These are phyloP conservation scores for Uronychia setigera DNA, from an alignment of 73 alveolate genomes.

Conservation along the genomic window DNA sequence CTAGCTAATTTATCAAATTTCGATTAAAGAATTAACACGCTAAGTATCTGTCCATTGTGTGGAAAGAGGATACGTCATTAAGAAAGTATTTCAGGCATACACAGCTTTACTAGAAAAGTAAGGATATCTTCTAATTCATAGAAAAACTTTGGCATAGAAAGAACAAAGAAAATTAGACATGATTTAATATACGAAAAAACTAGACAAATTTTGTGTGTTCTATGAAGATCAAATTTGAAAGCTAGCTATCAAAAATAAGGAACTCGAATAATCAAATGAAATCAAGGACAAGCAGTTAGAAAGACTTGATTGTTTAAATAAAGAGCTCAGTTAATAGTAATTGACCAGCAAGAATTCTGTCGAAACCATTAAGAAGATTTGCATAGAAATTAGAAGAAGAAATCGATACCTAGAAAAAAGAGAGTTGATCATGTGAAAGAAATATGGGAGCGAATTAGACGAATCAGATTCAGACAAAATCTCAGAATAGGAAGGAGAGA, in stretches of 20 bases:
- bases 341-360: neutral
- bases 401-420: neutral
- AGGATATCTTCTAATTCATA: neutral
- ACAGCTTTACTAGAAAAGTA: conserved; percentile 14
- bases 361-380: neutral
- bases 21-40: conserved; percentile 31
- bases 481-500: neutral
- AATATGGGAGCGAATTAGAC: neutral
- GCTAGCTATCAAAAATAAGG: neutral
- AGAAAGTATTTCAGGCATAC: conserved; percentile 30
- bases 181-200: neutral
- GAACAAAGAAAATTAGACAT: neutral
- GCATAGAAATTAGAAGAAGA: neutral
- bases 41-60: conserved; percentile 44
- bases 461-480: neutral
- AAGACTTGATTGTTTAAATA: neutral
- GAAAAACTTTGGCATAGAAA: neutral
- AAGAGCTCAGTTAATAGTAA: too few relatives aligned
- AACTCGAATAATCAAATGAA: neutral
- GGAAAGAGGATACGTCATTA: conserved; percentile 37
- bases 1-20: conserved; percentile 6
- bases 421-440: neutral
- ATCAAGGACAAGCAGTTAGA: neutral
- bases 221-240: neutral
- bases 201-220: neutral